Base-by-base conservation (phyloP, 2,329 filamentous ascomycete genomes). In the Penicillium sp. region DNA sequence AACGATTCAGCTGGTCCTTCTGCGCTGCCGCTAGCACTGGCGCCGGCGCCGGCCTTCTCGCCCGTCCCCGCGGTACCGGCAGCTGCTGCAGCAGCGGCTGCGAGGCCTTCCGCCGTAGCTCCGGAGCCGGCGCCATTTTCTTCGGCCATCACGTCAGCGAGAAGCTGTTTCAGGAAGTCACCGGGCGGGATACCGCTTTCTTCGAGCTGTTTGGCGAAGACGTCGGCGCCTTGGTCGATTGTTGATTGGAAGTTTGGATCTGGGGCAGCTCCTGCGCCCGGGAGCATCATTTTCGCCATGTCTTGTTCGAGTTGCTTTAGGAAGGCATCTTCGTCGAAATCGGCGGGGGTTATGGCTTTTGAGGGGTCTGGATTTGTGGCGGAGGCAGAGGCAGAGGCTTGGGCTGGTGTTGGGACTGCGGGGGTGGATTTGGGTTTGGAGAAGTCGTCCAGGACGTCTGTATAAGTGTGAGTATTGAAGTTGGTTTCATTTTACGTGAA, bases 391-490 rank as follows among this genome's bases (percentile, higher is more conserved):
- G 19, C 57, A 37, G 34, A 5, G 5, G 19, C 57, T 49, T n/a
- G 39, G 11, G 10, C 18, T 40, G 22, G 16, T 0, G 41, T 60
- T 64, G 7, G 5, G 7, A 7, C 22, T 8, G 22, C 22, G 22
- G 55, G 64, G 54, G 44, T 57, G 36, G 61, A 66, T 76, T 78
- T 60, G 71, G 64, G 58, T 80, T 86, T 73, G 35, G 86, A 84
- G 72, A 99, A 99, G 57, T 96, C 88, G 66, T 96, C 89, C 22
- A 99, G 84, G 71, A 97, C 87, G 61, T 97, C 92, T 92, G 58
- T 42, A 55, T 55, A 38, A 31, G 46, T 39, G 45, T 56, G 44
- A 41, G 31, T 54, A 18, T 53, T 11, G 19, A 48, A 36, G 14
- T 41, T 25, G 22, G 8, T 25, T 25, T 25, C 28, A n/a, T 22